A percentile compares a stretch with the other conserved stretches of the same genome.
Conservation (phyloP, 1,284 basidiomycete genomes). For the Caloboletus firmus region DNA sequence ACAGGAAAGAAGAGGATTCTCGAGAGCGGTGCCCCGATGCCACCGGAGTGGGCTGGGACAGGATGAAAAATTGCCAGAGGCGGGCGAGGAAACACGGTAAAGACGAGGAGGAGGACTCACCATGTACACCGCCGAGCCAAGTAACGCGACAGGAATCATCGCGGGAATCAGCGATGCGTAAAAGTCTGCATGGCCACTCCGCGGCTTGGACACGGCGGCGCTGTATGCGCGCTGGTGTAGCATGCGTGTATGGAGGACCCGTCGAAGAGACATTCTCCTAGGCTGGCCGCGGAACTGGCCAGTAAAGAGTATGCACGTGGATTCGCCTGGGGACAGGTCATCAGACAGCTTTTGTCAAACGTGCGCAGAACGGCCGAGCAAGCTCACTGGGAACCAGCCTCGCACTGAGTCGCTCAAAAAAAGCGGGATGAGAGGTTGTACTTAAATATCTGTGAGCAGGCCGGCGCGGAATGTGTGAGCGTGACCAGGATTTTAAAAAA, state of each 20-base stretch:
- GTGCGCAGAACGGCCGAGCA: neutral
- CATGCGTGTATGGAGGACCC: slow-evolving; percentile 1
- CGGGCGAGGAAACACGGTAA: neutral
- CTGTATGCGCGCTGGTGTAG: slow-evolving; percentile 13
- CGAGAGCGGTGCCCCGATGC: slow-evolving; percentile 8
- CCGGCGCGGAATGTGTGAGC: neutral
- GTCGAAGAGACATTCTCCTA: slow-evolving; percentile 1
- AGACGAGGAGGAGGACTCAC: slow-evolving; percentile 36
- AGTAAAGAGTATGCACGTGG: too few relatives aligned
- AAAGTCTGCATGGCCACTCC: slow-evolving; percentile 59
- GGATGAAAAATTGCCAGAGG: slow-evolving; percentile 10
- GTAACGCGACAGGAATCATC: slow-evolving; percentile 73
- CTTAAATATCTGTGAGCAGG: neutral
- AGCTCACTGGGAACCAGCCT: neutral
- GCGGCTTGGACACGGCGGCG: slow-evolving; percentile 10
- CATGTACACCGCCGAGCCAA: slow-evolving; percentile 76
- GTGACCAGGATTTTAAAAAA: slow-evolving; percentile 18
- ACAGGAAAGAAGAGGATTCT: slow-evolving; percentile 15
- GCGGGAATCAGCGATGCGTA: slow-evolving; percentile 68
- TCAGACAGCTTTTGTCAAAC: neutral
- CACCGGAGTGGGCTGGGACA: slow-evolving; percentile 11
- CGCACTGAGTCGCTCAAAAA: too few relatives aligned
- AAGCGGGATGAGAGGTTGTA: neutral
- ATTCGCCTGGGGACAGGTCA: too few relatives aligned
- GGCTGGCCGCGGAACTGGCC: neutral